Conservation (phyloP, 2,329 filamentous ascomycete genomes). For the Eutypa lata region DNA sequence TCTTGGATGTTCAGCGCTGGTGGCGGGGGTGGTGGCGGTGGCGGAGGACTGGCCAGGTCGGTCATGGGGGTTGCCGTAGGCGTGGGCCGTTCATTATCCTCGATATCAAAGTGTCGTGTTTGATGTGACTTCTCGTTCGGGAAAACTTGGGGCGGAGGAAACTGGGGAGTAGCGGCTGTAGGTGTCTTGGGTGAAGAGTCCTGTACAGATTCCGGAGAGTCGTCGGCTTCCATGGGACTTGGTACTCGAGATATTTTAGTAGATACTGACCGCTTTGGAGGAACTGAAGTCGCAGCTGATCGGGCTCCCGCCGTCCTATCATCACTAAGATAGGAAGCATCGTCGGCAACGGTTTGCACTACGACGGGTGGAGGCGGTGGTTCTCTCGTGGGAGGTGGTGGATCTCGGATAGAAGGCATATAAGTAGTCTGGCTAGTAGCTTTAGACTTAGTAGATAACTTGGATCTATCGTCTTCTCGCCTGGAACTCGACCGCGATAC, state of each 20-base stretch:
- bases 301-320: conserved; percentile 26
- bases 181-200: conserved; percentile 61
- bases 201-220: conserved; percentile 48
- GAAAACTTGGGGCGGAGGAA: conserved; percentile 43
- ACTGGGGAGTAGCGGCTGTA: conserved; percentile 48
- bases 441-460: conserved; percentile 52
- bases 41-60: conserved; percentile 43
- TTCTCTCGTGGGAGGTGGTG: conserved; percentile 34
- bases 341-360: conserved; percentile 23
- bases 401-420: conserved; percentile 8
- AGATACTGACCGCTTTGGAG: conserved; percentile 32
- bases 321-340: conserved; percentile 29
- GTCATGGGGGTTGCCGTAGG: conserved; percentile 39
- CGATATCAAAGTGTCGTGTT: conserved; percentile 31
- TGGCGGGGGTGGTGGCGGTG: conserved; percentile 68
- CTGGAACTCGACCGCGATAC: conserved; percentile 41
- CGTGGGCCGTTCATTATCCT: conserved; percentile 36
- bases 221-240: conserved; percentile 40
- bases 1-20: conserved; percentile 69
- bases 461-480: conserved; percentile 46
- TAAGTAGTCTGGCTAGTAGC: conserved; percentile 57
- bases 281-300: conserved; percentile 31
- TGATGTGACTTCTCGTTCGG: conserved; percentile 35
- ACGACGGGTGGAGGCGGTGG: conserved; percentile 29
- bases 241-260: conserved; percentile 25